These are phyloP conservation scores for Plasmodium ovale DNA, from an alignment of 169 alveolate genomes.

Conservation along the genomic window DNA sequence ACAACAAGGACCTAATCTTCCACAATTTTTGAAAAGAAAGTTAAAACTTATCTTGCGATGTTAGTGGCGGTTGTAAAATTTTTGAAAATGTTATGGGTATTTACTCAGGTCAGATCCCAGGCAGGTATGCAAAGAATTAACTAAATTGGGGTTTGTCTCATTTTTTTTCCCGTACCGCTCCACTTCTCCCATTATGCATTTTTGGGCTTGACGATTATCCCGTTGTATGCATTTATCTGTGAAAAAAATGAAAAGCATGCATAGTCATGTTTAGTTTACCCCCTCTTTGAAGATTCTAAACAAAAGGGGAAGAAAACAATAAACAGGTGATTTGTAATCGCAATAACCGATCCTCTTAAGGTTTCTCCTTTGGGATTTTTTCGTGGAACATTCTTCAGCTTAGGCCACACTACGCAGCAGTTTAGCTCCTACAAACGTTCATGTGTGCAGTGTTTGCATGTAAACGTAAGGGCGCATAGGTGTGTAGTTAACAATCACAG, in stretches of 20 bases:
- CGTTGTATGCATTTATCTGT: slow-evolving; percentile 53
- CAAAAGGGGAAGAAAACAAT: neutral
- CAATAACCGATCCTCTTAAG: slow-evolving; percentile 57
- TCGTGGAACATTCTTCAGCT: slow-evolving; percentile 7
- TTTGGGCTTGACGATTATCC: slow-evolving; percentile 50
- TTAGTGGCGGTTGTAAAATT: no score
- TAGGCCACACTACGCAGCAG: slow-evolving; percentile 65
- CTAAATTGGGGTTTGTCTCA: no score
- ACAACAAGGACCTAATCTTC: no score
- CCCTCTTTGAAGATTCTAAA: no score
- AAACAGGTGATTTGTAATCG: neutral
- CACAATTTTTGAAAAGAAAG: no score
- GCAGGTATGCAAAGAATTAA: no score
- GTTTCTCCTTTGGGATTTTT: slow-evolving; percentile 11
- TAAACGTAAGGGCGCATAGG: neutral
- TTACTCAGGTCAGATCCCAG: no score
- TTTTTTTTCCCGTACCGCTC: no score
- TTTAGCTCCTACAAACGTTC: slow-evolving; percentile 12
- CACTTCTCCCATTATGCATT: no score
- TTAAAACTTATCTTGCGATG: no score
- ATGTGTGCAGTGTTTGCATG: neutral
- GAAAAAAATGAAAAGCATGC: slow-evolving; percentile 14
- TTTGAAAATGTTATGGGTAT: no score
- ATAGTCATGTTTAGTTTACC: no score
- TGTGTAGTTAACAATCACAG: neutral